phyloP scores from a whole-genome alignment of 768 basidiomycete species.

The Omphalotus guepiniiformis region DNA sequence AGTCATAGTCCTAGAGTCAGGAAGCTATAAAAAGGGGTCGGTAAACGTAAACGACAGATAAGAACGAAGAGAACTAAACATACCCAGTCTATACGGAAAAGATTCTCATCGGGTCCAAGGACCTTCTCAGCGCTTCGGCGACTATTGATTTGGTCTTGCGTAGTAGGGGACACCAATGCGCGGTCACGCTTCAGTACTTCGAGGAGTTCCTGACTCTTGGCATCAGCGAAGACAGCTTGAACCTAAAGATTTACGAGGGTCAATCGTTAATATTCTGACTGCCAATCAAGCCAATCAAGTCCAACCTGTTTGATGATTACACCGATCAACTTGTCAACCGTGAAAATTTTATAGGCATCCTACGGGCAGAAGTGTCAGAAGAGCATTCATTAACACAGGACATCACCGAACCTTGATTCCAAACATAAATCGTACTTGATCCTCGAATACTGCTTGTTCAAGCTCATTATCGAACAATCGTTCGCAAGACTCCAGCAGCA shows the following conservation, averaged over 20 bases:
- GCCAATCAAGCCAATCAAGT: not conserved
- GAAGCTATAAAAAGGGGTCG: slow-evolving; percentile 38
- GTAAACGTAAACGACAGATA: not conserved
- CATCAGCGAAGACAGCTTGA: slow-evolving; percentile 63
- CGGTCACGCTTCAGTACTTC: slow-evolving; percentile 70
- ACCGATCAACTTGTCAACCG: slow-evolving; percentile 88
- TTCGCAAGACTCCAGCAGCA: slow-evolving; percentile 85
- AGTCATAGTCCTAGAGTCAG: slow-evolving; percentile 62
- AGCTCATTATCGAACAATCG: slow-evolving; percentile 89
- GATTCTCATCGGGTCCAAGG: slow-evolving; percentile 70
- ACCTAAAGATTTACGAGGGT: slow-evolving; percentile 48
- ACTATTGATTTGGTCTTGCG: slow-evolving; percentile 68
- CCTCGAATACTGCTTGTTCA: slow-evolving; percentile 84
- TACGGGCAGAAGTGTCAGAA: slow-evolving; percentile 19
- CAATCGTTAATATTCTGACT: slow-evolving; percentile 26
- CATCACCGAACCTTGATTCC: slow-evolving; percentile 59
- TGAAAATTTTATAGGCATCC: slow-evolving; percentile 88
- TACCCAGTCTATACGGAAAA: slow-evolving; percentile 83
- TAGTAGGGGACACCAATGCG: slow-evolving; percentile 50
- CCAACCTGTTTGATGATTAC: slow-evolving; percentile 84
- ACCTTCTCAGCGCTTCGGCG: slow-evolving; percentile 66
- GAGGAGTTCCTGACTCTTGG: slow-evolving; percentile 67
- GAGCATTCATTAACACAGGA: not conserved
- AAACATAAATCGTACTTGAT: slow-evolving; percentile 84
- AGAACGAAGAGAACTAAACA: slow-evolving; percentile 13